Evolutionary conservation across 148 eudicot species (phyloP).

Genomic region (Chenopodium berlandieri): DNA sequence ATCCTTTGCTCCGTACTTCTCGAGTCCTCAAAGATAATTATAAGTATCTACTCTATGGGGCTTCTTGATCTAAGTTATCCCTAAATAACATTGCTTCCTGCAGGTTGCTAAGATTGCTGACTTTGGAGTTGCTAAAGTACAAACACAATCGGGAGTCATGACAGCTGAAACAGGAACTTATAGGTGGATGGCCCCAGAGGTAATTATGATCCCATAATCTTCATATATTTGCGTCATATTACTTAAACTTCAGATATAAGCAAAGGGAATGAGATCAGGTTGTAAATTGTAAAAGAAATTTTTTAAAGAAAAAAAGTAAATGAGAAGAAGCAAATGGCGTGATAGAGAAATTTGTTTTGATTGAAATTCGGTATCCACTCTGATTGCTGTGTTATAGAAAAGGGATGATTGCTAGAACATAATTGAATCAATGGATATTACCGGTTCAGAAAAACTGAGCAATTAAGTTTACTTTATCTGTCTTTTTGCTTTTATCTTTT

Average conservation of each 20-base stretch:
- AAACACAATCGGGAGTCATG: conserved; percentile 61
- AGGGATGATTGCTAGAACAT: neutral
- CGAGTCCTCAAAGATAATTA: neutral
- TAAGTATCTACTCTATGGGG: neutral
- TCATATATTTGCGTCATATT: neutral
- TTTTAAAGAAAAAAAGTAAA: neutral
- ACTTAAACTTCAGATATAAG: neutral
- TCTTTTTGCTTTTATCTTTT: neutral
- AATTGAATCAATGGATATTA: neutral
- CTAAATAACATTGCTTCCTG: conserved; percentile 1
- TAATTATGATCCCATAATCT: conserved; percentile 13
- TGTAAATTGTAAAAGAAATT: neutral
- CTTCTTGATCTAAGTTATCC: neutral
- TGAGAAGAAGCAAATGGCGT: neutral
- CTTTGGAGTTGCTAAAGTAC: conserved; percentile 76
- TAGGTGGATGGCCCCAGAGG: conserved; percentile 92
- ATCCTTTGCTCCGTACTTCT: neutral
- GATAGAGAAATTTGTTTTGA: neutral
- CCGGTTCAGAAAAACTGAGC: neutral
- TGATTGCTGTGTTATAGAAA: neutral
- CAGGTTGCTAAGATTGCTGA: conserved; percentile 76
- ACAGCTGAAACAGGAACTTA: conserved; percentile 81
- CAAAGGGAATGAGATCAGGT: neutral
- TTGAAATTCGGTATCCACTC: neutral
- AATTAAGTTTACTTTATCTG: neutral